Evolutionary conservation across 2,329 filamentous ascomycete species (phyloP).

Genomic region (Kalaharituber pfeilii): DNA sequence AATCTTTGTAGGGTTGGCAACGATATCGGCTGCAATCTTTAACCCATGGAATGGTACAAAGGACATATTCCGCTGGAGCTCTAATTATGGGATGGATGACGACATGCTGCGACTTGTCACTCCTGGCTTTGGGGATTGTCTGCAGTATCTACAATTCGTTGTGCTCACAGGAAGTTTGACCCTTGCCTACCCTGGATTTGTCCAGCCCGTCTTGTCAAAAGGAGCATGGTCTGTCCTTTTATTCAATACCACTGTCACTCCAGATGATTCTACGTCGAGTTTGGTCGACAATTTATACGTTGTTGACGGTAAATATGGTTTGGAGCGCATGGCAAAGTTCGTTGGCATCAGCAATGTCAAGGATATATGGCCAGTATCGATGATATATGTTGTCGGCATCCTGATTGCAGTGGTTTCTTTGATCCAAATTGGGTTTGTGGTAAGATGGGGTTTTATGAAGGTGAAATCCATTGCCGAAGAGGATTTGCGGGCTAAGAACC

Average conservation of each 20-base stretch:
- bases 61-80: slow-evolving; percentile 89
- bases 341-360: slow-evolving; percentile 57
- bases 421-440: slow-evolving; percentile 58
- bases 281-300: slow-evolving; percentile 75
- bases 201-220: slow-evolving; percentile 77
- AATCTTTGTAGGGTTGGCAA: slow-evolving; percentile 62
- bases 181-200: slow-evolving; percentile 82
- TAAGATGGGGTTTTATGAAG: slow-evolving; percentile 58
- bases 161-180: slow-evolving; percentile 74
- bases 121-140: slow-evolving; percentile 86
- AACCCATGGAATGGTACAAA: slow-evolving; percentile 78
- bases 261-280: slow-evolving; percentile 46
- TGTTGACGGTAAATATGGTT: slow-evolving; percentile 58
- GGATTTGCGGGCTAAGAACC: slow-evolving; percentile 76
- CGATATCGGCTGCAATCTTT: slow-evolving; percentile 65
- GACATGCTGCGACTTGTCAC: slow-evolving; percentile 84
- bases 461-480: slow-evolving; percentile 59
- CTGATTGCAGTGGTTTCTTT: slow-evolving; percentile 49
- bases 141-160: slow-evolving; percentile 92
- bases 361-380: slow-evolving; percentile 90
- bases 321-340: slow-evolving; percentile 62
- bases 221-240: slow-evolving; percentile 76
- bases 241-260: slow-evolving; percentile 79
- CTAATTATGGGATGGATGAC: slow-evolving; percentile 87
- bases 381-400: slow-evolving; percentile 72